Conservation (phyloP, 192 early-diverging fungal genomes). For the Linnemannia exigua region DNA sequence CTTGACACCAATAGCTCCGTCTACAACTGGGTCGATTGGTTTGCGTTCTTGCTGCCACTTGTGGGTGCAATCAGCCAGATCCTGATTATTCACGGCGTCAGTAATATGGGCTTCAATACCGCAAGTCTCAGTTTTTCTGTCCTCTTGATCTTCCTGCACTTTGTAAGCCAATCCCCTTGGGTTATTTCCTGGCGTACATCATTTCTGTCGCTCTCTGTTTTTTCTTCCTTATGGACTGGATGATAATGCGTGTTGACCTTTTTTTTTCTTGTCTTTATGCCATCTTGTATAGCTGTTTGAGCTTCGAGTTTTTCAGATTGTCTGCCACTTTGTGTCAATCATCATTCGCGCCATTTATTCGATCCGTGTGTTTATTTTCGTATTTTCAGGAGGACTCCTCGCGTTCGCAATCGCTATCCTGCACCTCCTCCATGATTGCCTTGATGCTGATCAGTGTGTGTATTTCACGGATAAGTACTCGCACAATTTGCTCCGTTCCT, state of each 20-base stretch:
- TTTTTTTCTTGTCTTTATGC: neutral
- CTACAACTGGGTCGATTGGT: conserved; percentile 23
- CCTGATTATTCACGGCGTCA: neutral
- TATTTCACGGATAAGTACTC: neutral
- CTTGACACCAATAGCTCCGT: neutral
- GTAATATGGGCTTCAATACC: neutral
- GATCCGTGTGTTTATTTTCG: conserved; percentile 15
- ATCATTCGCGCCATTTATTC: neutral
- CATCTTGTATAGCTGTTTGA: conserved; percentile 3
- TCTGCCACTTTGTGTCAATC: conserved; percentile 16
- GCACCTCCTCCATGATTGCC: neutral
- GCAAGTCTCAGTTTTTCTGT: conserved; percentile 20
- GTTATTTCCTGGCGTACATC: too few relatives aligned
- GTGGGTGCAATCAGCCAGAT: conserved; percentile 20
- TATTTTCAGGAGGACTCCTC: neutral
- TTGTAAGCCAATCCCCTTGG: neutral
- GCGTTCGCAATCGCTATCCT: neutral
- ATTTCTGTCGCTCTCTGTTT: neutral
- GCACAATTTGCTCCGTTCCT: neutral
- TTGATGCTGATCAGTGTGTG: neutral
- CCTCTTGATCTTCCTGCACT: conserved; percentile 22
- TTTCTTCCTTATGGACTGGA: too few relatives aligned
- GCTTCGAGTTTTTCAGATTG: neutral
- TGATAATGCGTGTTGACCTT: too few relatives aligned
- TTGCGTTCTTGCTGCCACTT: conserved; percentile 16